Evolutionary conservation across 2,329 filamentous ascomycete genomes (phyloP), one percentile per base, ranked within the genome.

Genomic region (Dissoconium aciculare): DNA sequence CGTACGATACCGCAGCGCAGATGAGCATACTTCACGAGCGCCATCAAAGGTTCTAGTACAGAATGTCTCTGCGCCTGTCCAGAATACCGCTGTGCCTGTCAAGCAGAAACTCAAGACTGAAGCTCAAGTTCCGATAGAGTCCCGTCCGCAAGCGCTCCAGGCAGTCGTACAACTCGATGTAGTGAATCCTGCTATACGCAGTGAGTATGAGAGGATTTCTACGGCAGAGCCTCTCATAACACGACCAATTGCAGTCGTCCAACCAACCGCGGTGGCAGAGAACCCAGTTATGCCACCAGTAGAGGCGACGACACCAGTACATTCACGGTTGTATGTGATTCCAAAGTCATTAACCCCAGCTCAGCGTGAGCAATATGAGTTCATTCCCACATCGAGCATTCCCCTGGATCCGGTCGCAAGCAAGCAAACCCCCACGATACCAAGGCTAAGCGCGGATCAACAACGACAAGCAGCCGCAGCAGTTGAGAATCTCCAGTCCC

Each of bases 381-480:
- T 23, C 19, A 23, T 23, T 23, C 19, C 19, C n/a, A n/a, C 19
- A n/a, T 23, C 19, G 19, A 23, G 19, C 19, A 23, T n/a, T 8
- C 19, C 19, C 8, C 8, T 23, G 8, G 12, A 6, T 27, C 8
- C 26, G 12, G 12, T 27, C 13, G 26, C 6, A 6, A 12, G 11
- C 8, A 8, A 6, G 26, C 26, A 27, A n/a, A 27, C 6, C 26
- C 13, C 8, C 6, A 14, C 13, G 26, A n/a, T 23, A 8, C 19
- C 8, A n/a, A 23, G 19, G 19, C n/a, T 41, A 8, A 49, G 38
- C 30, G 28, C 34, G 5, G 83, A 91, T 47, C 81, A 93, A 53
- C 76, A 78, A 30, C 76, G 91, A 44, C 75, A 84, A 46, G 79
- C 78, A 4, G 76, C 93, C 44, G 66, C 71, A 8, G 78, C 81